These are phyloP conservation scores for Lunularia cruciata DNA, from an alignment of 225 moss, liverwort and hornwort species.

Conservation along the genomic window DNA sequence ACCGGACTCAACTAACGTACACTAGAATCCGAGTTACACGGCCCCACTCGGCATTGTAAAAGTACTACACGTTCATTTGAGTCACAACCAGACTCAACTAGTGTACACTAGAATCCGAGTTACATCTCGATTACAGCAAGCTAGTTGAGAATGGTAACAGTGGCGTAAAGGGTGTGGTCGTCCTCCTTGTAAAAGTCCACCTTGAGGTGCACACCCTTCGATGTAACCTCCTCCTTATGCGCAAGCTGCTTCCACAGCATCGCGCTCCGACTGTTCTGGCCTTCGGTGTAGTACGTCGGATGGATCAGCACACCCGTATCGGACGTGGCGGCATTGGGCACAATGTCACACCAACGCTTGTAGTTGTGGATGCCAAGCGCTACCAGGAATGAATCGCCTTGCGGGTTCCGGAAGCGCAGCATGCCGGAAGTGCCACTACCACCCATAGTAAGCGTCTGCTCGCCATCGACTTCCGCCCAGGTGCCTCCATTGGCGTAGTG, in stretches of 20 bases:
- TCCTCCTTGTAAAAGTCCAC: background rate
- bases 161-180: background rate
- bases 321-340: background rate
- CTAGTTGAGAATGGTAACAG: too few species aligned
- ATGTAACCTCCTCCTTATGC: background rate
- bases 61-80: too few species aligned
- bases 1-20: too few species aligned
- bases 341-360: slow-evolving; percentile 27
- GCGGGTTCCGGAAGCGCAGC: slow-evolving; percentile 17
- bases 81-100: too few species aligned
- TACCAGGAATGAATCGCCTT: slow-evolving; percentile 19
- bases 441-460: slow-evolving; percentile 23
- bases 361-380: slow-evolving; percentile 26
- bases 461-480: slow-evolving; percentile 22
- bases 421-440: slow-evolving; percentile 29
- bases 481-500: background rate
- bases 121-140: too few species aligned
- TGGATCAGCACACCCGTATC: slow-evolving; percentile 10
- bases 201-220: background rate
- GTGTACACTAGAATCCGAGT: too few species aligned
- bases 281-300: slow-evolving; percentile 16
- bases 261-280: background rate
- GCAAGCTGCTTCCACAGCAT: slow-evolving; percentile 2
- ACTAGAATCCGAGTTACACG: too few species aligned
- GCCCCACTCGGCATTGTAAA: too few species aligned